Conservation (phyloP, 805 yeast genomes). For the Diddensiella transvaalensis region DNA sequence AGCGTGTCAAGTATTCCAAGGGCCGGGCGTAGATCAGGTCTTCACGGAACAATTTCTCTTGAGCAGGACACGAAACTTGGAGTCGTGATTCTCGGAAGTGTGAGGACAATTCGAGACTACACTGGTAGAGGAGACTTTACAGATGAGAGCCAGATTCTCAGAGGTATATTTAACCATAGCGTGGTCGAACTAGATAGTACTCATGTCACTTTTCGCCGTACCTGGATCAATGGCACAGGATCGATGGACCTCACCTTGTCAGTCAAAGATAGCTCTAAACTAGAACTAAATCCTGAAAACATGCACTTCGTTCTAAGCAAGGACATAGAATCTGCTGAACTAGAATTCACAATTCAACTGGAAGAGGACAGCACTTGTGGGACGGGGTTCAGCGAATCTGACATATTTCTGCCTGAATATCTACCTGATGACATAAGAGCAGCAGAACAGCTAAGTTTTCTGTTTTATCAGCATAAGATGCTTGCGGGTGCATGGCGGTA, state of each 20-base stretch:
- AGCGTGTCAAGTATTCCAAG: not conserved
- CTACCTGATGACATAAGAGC: not conserved
- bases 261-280: not conserved
- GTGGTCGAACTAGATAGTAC: constrained; percentile 1
- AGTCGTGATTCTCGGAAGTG: constrained; percentile 6
- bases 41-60: not conserved
- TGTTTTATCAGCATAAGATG: constrained; percentile 3
- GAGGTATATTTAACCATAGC: constrained; percentile 7
- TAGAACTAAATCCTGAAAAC: constrained; percentile 1
- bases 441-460: constrained; percentile 7
- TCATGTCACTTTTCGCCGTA: not conserved
- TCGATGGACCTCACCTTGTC: constrained; percentile 8
- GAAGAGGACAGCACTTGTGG: not conserved
- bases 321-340: not conserved
- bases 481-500: constrained; percentile 10
- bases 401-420: constrained; percentile 2
- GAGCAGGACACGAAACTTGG: constrained; percentile 3
- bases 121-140: constrained; percentile 6
- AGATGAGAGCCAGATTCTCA: constrained; percentile 1
- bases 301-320: not conserved
- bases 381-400: not conserved
- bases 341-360: constrained; percentile 1
- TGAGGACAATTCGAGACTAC: constrained; percentile 10
- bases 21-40: not conserved
- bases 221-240: constrained; percentile 11